A percentile compares a stretch with the other conserved stretches of the same genome.
phyloP scores from a whole-genome alignment of 1,139 yeast genomes.

The Debaryomyces nepalensis region DNA sequence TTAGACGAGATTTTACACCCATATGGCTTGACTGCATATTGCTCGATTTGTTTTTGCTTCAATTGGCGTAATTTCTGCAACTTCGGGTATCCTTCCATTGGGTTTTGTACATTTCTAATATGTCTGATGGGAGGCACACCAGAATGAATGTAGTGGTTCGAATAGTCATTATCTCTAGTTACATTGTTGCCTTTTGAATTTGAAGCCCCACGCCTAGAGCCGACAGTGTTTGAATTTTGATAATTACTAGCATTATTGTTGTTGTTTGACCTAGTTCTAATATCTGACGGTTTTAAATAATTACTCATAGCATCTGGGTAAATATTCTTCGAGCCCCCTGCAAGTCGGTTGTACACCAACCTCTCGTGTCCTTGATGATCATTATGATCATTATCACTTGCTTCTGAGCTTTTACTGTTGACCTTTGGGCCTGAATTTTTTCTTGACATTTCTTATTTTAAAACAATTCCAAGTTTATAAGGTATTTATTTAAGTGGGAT shows the following conservation, averaged over 20 bases:
- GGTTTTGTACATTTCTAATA: constrained; percentile 65
- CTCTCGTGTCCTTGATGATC: not conserved
- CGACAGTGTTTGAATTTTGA: not conserved
- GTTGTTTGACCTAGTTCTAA: not conserved
- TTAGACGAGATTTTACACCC: constrained; percentile 62
- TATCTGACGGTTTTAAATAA: not conserved
- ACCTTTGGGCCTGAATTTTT: not conserved
- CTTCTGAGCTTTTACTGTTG: not conserved
- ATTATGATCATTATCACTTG: not conserved
- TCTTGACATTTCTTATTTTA: constrained; percentile 3
- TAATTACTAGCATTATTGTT: not conserved
- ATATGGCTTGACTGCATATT: constrained; percentile 63
- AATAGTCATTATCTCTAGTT: constrained; percentile 60
- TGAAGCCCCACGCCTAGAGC: not conserved
- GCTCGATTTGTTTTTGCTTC: constrained; percentile 53
- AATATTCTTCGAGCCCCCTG: constrained; percentile 10
- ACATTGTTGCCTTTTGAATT: not conserved
- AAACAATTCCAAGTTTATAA: not conserved
- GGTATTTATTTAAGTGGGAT: not conserved
- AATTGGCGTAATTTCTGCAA: constrained; percentile 67
- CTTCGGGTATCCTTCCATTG: constrained; percentile 86
- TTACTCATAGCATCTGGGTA: constrained; percentile 6
- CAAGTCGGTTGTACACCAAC: constrained; percentile 11
- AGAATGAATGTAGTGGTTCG: constrained; percentile 68
- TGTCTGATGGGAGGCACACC: constrained; percentile 61